Percentiles rank a stretch among this genome's conserved stretches.
phyloP scores from a whole-genome alignment of 2,329 filamentous ascomycete genomes.

The Aspergillus carbonarius region DNA sequence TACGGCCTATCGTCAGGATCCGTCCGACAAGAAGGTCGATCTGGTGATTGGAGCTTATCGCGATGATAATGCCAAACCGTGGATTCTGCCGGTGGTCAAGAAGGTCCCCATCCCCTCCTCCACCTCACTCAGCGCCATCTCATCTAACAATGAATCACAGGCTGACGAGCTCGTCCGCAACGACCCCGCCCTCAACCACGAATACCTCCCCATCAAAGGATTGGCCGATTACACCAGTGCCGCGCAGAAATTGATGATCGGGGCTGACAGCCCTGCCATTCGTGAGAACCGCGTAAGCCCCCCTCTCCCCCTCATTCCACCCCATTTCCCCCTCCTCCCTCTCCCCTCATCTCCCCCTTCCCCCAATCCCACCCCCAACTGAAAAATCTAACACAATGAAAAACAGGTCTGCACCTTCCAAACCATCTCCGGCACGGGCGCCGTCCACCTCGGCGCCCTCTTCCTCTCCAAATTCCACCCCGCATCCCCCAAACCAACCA shows the following conservation, averaged over 20 bases:
- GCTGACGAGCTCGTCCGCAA: slow-evolving; percentile 86
- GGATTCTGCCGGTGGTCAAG: slow-evolving; percentile 93
- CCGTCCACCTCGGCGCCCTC: slow-evolving; percentile 86
- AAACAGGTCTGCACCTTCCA: slow-evolving; percentile 70
- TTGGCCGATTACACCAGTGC: slow-evolving; percentile 81
- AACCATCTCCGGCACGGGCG: slow-evolving; percentile 96
- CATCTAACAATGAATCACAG: slow-evolving; percentile 49
- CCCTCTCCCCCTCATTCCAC: background rate
- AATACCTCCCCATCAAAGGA: slow-evolving; percentile 96
- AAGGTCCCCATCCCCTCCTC: slow-evolving; percentile 60
- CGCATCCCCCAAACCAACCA: slow-evolving; percentile 59
- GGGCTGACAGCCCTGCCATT: slow-evolving; percentile 75
- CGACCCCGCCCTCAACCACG: slow-evolving; percentile 91
- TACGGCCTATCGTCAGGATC: slow-evolving; percentile 80
- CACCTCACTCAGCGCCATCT: background rate
- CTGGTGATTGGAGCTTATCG: slow-evolving; percentile 93
- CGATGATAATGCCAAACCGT: slow-evolving; percentile 93
- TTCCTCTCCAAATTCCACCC: slow-evolving; percentile 93
- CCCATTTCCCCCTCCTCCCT: background rate
- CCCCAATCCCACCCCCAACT: background rate
- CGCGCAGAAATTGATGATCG: slow-evolving; percentile 86
- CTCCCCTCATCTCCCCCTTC: background rate
- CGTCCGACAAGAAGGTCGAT: slow-evolving; percentile 79
- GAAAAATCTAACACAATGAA: background rate
- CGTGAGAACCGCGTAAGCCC: slow-evolving; percentile 70